A percentile compares a stretch with the other conserved stretches of the same genome.
Evolutionary conservation across 129 eudicot genomes (phyloP).

Genomic region (Solidago caesia): DNA sequence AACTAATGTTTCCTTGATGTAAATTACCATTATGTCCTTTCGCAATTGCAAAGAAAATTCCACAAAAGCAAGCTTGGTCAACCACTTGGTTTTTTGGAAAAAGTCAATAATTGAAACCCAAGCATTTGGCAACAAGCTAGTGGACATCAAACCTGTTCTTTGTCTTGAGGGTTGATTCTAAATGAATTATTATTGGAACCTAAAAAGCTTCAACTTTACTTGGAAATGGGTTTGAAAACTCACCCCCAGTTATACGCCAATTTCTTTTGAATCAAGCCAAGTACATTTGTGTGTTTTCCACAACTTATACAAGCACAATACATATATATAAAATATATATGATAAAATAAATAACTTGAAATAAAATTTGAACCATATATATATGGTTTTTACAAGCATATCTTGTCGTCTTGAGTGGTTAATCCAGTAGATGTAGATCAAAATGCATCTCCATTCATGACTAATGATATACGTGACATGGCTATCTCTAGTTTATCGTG

Average conservation of each 20-base stretch:
- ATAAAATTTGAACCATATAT: too few relatives aligned
- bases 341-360: too few relatives aligned
- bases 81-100: constrained; percentile 19
- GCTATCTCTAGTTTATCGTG: too few relatives aligned
- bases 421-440: too few relatives aligned
- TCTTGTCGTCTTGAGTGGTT: too few relatives aligned
- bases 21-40: constrained; percentile 24
- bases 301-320: too few relatives aligned
- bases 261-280: background rate
- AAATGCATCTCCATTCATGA: too few relatives aligned
- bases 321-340: too few relatives aligned
- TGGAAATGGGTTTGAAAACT: constrained; percentile 22
- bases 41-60: constrained; percentile 16
- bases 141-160: constrained; percentile 14
- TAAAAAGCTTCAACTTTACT: constrained; percentile 3
- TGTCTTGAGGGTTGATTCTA: constrained; percentile 23
- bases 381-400: too few relatives aligned
- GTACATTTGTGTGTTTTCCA: too few relatives aligned
- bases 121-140: constrained; percentile 27
- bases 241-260: constrained; percentile 11
- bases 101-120: constrained; percentile 28
- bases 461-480: too few relatives aligned
- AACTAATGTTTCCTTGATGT: constrained; percentile 9
- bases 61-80: constrained; percentile 10
- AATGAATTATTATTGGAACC: constrained; percentile 27